phyloP scores from a whole-genome alignment of 2,329 filamentous ascomycete genomes.

The Laburnicola sp. region DNA sequence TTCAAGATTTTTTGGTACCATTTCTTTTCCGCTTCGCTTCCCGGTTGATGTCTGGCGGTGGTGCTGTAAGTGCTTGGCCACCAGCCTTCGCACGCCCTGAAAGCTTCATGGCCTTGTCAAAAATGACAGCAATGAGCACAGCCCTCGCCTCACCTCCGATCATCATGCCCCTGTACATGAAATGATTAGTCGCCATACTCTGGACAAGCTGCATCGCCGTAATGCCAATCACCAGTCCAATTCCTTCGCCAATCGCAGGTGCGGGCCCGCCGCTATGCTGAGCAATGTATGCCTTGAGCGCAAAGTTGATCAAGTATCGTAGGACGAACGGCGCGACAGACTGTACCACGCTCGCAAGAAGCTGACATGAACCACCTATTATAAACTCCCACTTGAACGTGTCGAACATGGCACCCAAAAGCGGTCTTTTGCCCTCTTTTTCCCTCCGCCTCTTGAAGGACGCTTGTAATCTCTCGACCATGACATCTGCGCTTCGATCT shows the following conservation, averaged over 20 bases:
- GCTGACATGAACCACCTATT: slow-evolving; percentile 76
- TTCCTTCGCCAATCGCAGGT: slow-evolving; percentile 72
- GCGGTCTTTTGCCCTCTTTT: slow-evolving; percentile 70
- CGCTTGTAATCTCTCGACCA: slow-evolving; percentile 67
- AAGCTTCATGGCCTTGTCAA: slow-evolving; percentile 88
- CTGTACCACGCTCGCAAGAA: slow-evolving; percentile 70
- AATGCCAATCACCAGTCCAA: slow-evolving; percentile 83
- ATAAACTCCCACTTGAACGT: slow-evolving; percentile 84
- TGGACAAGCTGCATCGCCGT: slow-evolving; percentile 83
- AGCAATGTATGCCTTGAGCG: slow-evolving; percentile 75
- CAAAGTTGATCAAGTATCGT: slow-evolving; percentile 84
- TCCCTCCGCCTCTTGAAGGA: slow-evolving; percentile 71
- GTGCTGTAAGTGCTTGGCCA: slow-evolving; percentile 57
- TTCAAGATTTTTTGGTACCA: slow-evolving; percentile 54
- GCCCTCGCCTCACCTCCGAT: slow-evolving; percentile 82
- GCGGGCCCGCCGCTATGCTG: slow-evolving; percentile 55
- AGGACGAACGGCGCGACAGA: slow-evolving; percentile 84
- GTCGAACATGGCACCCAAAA: slow-evolving; percentile 82
- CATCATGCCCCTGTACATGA: slow-evolving; percentile 90
- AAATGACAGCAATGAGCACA: slow-evolving; percentile 82
- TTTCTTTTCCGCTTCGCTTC: slow-evolving; percentile 55
- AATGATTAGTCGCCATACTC: slow-evolving; percentile 82
- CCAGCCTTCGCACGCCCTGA: slow-evolving; percentile 88
- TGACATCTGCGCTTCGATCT: slow-evolving; percentile 68
- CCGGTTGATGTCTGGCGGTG: slow-evolving; percentile 51